Evolutionary conservation across 345 rosid species (phyloP).

Genomic region (Combretum micranthum): DNA sequence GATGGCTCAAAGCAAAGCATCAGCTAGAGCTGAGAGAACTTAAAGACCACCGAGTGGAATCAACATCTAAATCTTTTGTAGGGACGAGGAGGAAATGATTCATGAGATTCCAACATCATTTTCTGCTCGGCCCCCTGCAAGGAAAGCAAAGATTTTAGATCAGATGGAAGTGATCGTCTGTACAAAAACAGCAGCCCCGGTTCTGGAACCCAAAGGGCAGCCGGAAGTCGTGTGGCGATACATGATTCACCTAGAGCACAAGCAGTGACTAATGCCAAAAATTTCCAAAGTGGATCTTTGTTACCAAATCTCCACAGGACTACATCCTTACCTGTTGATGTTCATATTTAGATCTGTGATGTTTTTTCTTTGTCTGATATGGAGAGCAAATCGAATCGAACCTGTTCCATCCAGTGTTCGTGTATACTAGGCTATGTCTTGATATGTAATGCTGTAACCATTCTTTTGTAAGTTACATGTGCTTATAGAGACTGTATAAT

Average conservation of each 20-base stretch:
- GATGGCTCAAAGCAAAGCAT: slow-evolving; percentile 89
- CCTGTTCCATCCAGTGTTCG: too few species aligned
- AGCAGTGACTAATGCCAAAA: slow-evolving; percentile 18
- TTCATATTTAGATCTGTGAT: slow-evolving; percentile 28
- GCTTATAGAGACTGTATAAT: slow-evolving; percentile 21
- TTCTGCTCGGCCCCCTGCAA: too few species aligned
- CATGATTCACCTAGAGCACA: slow-evolving; percentile 16
- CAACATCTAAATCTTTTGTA: slow-evolving; percentile 18
- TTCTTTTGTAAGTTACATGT: slow-evolving; percentile 26
- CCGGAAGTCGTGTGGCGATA: slow-evolving; percentile 17
- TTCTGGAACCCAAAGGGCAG: slow-evolving; percentile 21
- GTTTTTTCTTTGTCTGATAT: neutral
- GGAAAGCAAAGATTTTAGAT: too few species aligned
- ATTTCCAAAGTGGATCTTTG: slow-evolving; percentile 25
- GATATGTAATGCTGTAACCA: too few species aligned
- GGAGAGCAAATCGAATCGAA: too few species aligned
- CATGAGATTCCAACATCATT: neutral
- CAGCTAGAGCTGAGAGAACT: slow-evolving; percentile 54
- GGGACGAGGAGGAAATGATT: slow-evolving; percentile 5
- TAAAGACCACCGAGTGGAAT: slow-evolving; percentile 39
- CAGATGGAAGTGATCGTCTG: too few species aligned
- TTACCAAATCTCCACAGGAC: slow-evolving; percentile 53
- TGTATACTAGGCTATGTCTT: too few species aligned
- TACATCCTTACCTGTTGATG: slow-evolving; percentile 65
- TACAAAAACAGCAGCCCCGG: slow-evolving; percentile 19